A percentile compares a stretch with the other conserved stretches of the same genome.
Evolutionary conservation across 371 early-diverging fungal species (phyloP).

Genomic region (Apophysomyces trapeziformis): DNA sequence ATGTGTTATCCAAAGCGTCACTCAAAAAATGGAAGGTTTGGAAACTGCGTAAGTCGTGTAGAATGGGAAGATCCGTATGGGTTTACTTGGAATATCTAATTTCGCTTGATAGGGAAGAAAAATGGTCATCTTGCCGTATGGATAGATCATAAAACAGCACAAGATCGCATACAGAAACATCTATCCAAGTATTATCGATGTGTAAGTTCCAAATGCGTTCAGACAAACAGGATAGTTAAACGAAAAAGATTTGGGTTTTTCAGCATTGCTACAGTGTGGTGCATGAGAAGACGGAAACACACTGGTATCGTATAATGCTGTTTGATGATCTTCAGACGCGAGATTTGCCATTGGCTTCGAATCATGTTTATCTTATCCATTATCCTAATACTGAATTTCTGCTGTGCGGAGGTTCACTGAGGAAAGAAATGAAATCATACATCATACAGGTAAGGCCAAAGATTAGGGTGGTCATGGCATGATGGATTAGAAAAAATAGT

Average conservation of each 20-base stretch:
- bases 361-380: conserved; percentile 46
- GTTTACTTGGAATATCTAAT: neutral
- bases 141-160: conserved; percentile 3
- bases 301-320: conserved; percentile 56
- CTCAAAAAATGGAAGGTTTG: conserved; percentile 5
- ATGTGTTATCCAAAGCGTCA: neutral
- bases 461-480: too few species aligned
- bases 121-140: neutral
- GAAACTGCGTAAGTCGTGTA: conserved; percentile 4
- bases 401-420: conserved; percentile 27
- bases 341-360: conserved; percentile 26
- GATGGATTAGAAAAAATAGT: neutral
- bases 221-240: neutral
- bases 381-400: conserved; percentile 52
- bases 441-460: conserved; percentile 43
- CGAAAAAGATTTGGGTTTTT: neutral
- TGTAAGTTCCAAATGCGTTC: conserved; percentile 9
- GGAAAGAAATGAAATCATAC: conserved; percentile 36
- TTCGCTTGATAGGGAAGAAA: neutral
- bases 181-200: conserved; percentile 15
- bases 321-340: conserved; percentile 37
- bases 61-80: neutral
- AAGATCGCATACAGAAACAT: conserved; percentile 1
- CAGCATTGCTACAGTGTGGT: neutral
- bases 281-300: conserved; percentile 28